A percentile compares a stretch with the other conserved stretches of the same genome.
phyloP scores from a whole-genome alignment of 1,284 basidiomycete genomes.

The Fomitiporia mediterranea region DNA sequence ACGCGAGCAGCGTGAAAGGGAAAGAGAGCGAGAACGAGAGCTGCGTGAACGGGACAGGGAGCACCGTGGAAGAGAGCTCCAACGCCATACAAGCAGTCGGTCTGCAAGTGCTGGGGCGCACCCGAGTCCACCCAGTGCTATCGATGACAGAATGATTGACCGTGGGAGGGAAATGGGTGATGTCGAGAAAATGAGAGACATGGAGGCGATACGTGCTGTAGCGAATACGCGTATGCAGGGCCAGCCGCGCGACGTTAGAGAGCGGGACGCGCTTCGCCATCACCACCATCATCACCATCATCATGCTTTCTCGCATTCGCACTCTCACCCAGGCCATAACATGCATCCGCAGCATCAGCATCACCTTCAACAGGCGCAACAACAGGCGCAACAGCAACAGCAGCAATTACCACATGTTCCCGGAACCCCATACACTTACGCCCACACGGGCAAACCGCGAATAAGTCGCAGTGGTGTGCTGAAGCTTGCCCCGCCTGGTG shows the following conservation, averaged over 20 bases:
- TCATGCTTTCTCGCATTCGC: constrained; percentile 7
- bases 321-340: constrained; percentile 3
- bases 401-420: constrained; percentile 2
- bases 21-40: constrained; percentile 13
- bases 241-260: constrained; percentile 9
- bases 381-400: neutral
- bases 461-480: constrained; percentile 15
- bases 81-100: constrained; percentile 20
- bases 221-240: constrained; percentile 21
- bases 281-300: constrained; percentile 12
- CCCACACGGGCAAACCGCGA: constrained; percentile 4
- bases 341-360: constrained; percentile 6
- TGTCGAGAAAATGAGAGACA: constrained; percentile 26
- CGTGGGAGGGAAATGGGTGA: constrained; percentile 29
- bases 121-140: neutral
- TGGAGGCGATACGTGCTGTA: constrained; percentile 18
- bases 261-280: constrained; percentile 14
- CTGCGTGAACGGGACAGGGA: constrained; percentile 9
- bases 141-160: constrained; percentile 26
- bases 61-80: constrained; percentile 26
- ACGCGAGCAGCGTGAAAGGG: neutral
- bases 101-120: constrained; percentile 10
- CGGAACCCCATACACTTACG: constrained; percentile 1
- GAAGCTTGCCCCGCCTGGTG: constrained; percentile 20
- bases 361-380: neutral